Evolutionary conservation across 805 yeast genomes (phyloP).

Genomic region (Teunomyces atbi): DNA sequence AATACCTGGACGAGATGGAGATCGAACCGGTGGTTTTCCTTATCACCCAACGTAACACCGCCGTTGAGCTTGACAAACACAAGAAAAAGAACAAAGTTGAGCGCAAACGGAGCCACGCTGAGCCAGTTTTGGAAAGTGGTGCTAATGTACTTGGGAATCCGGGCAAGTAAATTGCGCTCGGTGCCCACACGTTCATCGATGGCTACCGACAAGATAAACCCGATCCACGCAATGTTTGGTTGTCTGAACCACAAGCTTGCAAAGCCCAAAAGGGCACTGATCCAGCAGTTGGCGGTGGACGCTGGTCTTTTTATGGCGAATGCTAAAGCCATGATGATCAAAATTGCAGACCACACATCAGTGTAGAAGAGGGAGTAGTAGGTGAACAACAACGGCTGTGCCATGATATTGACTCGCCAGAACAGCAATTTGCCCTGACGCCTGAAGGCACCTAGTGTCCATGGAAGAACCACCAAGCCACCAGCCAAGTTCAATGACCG

Average conservation of each 20-base stretch:
- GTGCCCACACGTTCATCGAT: constrained; percentile 45
- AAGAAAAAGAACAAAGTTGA: constrained; percentile 53
- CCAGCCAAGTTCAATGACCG: constrained; percentile 63
- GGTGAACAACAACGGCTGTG: constrained; percentile 70
- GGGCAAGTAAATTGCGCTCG: constrained; percentile 15
- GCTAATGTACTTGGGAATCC: constrained; percentile 13
- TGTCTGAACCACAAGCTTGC: constrained; percentile 77
- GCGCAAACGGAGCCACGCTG: constrained; percentile 46
- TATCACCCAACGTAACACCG: constrained; percentile 90
- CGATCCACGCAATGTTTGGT: constrained; percentile 87
- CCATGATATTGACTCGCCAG: constrained; percentile 28
- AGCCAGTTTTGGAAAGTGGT: constrained; percentile 18
- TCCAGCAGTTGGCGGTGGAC: constrained; percentile 17
- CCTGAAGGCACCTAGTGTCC: constrained; percentile 31
- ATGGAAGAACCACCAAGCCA: constrained; percentile 54
- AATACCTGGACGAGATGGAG: constrained; percentile 78
- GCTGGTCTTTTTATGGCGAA: constrained; percentile 35
- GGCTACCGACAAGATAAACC: constrained; percentile 53
- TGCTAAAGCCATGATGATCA: constrained; percentile 57
- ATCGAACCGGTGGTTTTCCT: constrained; percentile 72
- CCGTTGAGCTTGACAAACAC: constrained; percentile 65
- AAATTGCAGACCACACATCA: constrained; percentile 85
- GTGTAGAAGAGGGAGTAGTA: constrained; percentile 84
- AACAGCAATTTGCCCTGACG: constrained; percentile 15
- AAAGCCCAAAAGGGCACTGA: constrained; percentile 57